Percentiles rank a stretch among this genome's conserved stretches.
phyloP scores from a whole-genome alignment of 768 basidiomycete genomes.

The Amanita phalloides region DNA sequence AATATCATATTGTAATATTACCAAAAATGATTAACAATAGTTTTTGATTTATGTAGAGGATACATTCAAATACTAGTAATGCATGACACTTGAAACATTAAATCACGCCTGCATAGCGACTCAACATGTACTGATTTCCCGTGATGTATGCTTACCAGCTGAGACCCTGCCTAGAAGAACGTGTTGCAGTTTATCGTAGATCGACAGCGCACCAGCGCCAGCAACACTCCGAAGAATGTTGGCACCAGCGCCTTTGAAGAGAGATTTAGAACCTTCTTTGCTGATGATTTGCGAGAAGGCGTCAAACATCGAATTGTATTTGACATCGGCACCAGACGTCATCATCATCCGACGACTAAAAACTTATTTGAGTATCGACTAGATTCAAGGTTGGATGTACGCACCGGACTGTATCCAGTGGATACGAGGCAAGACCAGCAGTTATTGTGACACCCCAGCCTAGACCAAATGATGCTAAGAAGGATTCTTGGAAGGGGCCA shows the following conservation, averaged over 20 bases:
- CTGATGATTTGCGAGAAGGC: slow-evolving; percentile 62
- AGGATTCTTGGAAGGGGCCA: slow-evolving; percentile 68
- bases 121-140: not conserved
- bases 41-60: not conserved
- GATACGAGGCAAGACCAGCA: slow-evolving; percentile 75
- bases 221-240: slow-evolving; percentile 75
- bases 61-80: not conserved
- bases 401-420: slow-evolving; percentile 57
- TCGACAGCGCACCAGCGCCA: slow-evolving; percentile 76
- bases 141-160: not conserved
- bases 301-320: slow-evolving; percentile 82
- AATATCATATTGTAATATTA: slow-evolving; percentile 25
- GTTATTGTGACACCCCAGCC: slow-evolving; percentile 83
- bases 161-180: slow-evolving; percentile 4
- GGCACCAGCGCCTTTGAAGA: slow-evolving; percentile 84
- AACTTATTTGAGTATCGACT: slow-evolving; percentile 6
- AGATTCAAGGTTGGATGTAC: slow-evolving; percentile 5
- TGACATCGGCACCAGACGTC: slow-evolving; percentile 65
- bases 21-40: not conserved
- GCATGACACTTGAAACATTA: not conserved
- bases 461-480: slow-evolving; percentile 73
- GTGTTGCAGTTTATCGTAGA: slow-evolving; percentile 57
- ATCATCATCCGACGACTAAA: slow-evolving; percentile 88
- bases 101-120: not conserved
- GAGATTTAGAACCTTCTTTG: slow-evolving; percentile 68